Evolutionary conservation across 2,329 filamentous ascomycete genomes (phyloP).

Genomic region (Aspergillus tubingensis): DNA sequence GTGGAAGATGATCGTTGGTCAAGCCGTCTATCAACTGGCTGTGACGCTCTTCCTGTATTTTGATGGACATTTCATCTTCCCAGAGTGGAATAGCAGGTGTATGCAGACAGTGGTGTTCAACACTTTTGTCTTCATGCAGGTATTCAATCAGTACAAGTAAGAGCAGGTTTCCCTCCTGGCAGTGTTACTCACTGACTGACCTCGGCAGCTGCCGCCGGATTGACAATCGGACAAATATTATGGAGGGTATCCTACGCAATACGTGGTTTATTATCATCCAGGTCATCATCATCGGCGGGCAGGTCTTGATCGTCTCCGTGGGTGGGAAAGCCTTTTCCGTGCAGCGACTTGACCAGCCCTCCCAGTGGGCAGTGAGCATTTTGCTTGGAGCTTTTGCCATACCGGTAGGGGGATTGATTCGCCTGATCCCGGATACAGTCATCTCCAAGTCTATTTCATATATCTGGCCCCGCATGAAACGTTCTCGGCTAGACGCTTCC

Average conservation of each 20-base stretch:
- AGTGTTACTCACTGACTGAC: no score
- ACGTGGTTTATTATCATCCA: slow-evolving; percentile 61
- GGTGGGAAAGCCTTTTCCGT: slow-evolving; percentile 69
- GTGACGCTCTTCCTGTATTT: slow-evolving; percentile 51
- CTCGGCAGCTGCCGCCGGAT: slow-evolving; percentile 37
- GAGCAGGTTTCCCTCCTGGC: no score
- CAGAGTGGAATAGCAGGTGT: slow-evolving; percentile 24
- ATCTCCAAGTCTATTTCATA: slow-evolving; percentile 47
- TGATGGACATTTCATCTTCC: slow-evolving; percentile 39
- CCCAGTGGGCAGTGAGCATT: slow-evolving; percentile 62
- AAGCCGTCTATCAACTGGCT: slow-evolving; percentile 45
- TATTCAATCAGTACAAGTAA: slow-evolving; percentile 53
- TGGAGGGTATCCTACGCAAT: slow-evolving; percentile 46
- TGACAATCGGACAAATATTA: slow-evolving; percentile 48
- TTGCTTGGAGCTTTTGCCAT: slow-evolving; percentile 65
- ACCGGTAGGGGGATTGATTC: slow-evolving; percentile 63
- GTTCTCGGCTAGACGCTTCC: slow-evolving; percentile 46
- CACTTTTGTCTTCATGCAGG: slow-evolving; percentile 50
- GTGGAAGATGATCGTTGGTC: slow-evolving; percentile 51
- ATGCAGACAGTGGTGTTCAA: slow-evolving; percentile 47
- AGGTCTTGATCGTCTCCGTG: slow-evolving; percentile 70
- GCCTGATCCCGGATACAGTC: slow-evolving; percentile 61
- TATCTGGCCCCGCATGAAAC: slow-evolving; percentile 39
- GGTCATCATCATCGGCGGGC: slow-evolving; percentile 66
- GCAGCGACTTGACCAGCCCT: slow-evolving; percentile 57